A percentile compares a stretch with the other conserved stretches of the same genome.
These are phyloP conservation scores for Penicillium daleae DNA, from an alignment of 495 filamentous ascomycete genomes.

Conservation along the genomic window DNA sequence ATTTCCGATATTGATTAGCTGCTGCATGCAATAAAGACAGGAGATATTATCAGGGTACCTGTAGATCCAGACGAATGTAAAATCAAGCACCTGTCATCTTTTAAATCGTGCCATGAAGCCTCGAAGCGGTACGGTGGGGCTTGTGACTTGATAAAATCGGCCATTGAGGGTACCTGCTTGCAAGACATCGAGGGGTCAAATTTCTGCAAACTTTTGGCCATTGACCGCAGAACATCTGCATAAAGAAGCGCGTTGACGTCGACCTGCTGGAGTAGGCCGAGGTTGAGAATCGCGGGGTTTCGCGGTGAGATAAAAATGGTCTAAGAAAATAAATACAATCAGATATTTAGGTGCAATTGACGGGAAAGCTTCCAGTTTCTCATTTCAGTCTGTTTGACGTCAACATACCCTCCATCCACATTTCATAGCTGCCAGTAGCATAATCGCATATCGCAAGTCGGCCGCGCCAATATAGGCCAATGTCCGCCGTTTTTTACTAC, in stretches of 20 bases:
- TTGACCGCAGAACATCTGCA: constrained; percentile 11
- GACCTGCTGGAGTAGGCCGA: constrained; percentile 21
- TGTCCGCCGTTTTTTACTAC: constrained; percentile 17
- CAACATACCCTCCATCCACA: constrained; percentile 36
- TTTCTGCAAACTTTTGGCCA: constrained; percentile 17
- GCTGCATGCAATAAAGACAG: neutral
- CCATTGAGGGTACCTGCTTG: constrained; percentile 21
- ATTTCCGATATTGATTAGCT: neutral
- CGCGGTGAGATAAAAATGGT: constrained; percentile 19
- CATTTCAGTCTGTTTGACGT: neutral
- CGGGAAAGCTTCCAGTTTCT: neutral
- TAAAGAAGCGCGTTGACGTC: constrained; percentile 18
- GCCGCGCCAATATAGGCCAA: constrained; percentile 33
- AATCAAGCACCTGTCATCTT: constrained; percentile 19
- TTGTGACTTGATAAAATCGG: constrained; percentile 12
- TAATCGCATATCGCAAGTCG: constrained; percentile 35
- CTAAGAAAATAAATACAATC: neutral
- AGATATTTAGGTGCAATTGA: neutral
- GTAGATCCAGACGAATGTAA: constrained; percentile 27
- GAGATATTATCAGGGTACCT: constrained; percentile 9
- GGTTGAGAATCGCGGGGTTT: constrained; percentile 20
- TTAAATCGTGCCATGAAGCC: constrained; percentile 8
- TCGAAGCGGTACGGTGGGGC: constrained; percentile 16
- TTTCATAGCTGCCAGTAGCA: constrained; percentile 38
- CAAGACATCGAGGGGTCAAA: constrained; percentile 23